Conservation (phyloP, 495 filamentous ascomycete species). For the Xylaria flabelliformis region DNA sequence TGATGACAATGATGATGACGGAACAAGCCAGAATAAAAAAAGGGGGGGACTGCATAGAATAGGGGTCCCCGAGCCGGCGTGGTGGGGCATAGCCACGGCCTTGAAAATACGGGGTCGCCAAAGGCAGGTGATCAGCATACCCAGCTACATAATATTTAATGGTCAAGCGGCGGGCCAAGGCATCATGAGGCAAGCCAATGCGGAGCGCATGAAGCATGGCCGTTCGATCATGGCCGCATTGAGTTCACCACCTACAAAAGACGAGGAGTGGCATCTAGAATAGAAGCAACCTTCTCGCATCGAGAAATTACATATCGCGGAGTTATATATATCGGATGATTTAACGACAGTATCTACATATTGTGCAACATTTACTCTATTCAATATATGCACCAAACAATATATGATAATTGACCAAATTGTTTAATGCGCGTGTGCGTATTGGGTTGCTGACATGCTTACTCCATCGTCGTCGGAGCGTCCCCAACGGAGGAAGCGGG, state of each 20-base stretch:
- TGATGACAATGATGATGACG: constrained; percentile 21
- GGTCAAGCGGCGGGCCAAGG: neutral
- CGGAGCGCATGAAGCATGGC: neutral
- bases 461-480: constrained; percentile 27
- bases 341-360: too few relatives aligned
- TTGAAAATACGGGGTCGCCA: neutral
- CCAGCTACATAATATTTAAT: constrained; percentile 27
- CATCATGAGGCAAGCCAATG: neutral
- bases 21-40: neutral
- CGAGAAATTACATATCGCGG: neutral
- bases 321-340: neutral
- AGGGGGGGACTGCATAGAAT: neutral
- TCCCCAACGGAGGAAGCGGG: constrained; percentile 35
- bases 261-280: neutral
- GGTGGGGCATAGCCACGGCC: constrained; percentile 20
- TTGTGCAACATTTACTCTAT: neutral
- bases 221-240: neutral
- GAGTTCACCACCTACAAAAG: neutral
- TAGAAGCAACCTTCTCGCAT: constrained; percentile 11
- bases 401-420: neutral
- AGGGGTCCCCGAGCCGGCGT: constrained; percentile 10
- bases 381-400: neutral
- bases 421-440: neutral
- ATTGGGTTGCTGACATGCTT: neutral
- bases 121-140: neutral